Percentiles rank a stretch among this genome's conserved stretches.
Evolutionary conservation across 495 filamentous ascomycete species (phyloP).

Genomic region (Melanomma pulvis-pyrius): DNA sequence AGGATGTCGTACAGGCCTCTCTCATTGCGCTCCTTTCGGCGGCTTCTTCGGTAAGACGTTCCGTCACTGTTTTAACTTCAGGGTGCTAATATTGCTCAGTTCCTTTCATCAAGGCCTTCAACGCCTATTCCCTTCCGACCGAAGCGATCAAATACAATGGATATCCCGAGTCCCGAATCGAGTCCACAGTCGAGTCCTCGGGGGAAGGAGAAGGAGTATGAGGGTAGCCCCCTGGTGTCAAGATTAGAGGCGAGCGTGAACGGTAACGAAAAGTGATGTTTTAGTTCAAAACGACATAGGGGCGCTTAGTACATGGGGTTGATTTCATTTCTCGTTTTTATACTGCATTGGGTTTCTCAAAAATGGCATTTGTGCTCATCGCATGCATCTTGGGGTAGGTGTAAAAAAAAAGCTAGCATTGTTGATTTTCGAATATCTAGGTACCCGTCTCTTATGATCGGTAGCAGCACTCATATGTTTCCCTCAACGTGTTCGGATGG

Average conservation of each 20-base stretch:
- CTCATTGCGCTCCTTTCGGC: conserved; percentile 87
- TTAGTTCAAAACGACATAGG: not conserved
- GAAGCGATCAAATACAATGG: conserved; percentile 42
- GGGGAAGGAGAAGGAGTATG: not conserved
- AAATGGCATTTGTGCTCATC: not conserved
- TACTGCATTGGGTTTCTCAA: not conserved
- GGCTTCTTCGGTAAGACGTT: conserved; percentile 76
- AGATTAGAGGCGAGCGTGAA: conserved; percentile 22
- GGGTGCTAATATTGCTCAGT: conserved; percentile 48
- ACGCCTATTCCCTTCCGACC: conserved; percentile 58
- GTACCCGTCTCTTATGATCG: not conserved
- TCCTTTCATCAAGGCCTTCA: conserved; percentile 57
- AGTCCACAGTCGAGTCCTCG: conserved; percentile 1
- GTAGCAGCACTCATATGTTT: too few species aligned
- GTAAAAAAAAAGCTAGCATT: not conserved
- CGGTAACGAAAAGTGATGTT: not conserved
- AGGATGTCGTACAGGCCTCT: conserved; percentile 91
- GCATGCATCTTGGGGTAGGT: not conserved
- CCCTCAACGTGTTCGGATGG: not conserved
- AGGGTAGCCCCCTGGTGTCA: conserved; percentile 14
- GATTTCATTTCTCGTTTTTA: not conserved
- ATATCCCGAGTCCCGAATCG: conserved; percentile 35
- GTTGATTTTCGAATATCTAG: not conserved
- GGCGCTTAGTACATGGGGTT: not conserved
- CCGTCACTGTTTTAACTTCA: not conserved